Evolutionary conservation across 2,329 filamentous ascomycete genomes (phyloP).

Genomic region (Pseudogymnoascus sp.): DNA sequence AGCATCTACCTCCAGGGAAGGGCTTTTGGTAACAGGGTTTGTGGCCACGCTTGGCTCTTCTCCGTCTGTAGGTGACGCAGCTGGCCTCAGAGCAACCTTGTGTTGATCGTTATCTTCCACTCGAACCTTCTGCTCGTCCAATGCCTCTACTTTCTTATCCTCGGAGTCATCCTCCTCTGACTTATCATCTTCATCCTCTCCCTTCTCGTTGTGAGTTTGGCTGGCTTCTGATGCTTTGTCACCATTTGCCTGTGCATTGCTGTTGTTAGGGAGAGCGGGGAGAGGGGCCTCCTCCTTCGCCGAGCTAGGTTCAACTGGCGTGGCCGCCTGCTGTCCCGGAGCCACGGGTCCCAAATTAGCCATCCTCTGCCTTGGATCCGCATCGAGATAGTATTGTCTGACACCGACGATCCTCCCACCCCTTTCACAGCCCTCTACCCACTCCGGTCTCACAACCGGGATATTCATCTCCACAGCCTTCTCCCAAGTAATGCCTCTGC

Average conservation of each 20-base stretch:
- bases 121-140: slow-evolving; percentile 49
- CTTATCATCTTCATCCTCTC: slow-evolving; percentile 20
- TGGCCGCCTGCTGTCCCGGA: slow-evolving; percentile 12
- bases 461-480: slow-evolving; percentile 97
- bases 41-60: slow-evolving; percentile 20
- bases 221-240: slow-evolving; percentile 17
- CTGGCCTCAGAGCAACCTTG: slow-evolving; percentile 44
- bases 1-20: slow-evolving; percentile 9
- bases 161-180: slow-evolving; percentile 19
- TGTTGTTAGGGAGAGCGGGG: slow-evolving; percentile 18
- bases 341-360: slow-evolving; percentile 16
- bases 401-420: slow-evolving; percentile 90
- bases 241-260: slow-evolving; percentile 20
- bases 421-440: slow-evolving; percentile 93
- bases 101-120: slow-evolving; percentile 49
- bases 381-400: slow-evolving; percentile 91
- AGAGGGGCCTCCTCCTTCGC: slow-evolving; percentile 16
- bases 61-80: slow-evolving; percentile 23
- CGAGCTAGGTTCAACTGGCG: slow-evolving; percentile 15
- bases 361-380: slow-evolving; percentile 43
- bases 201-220: slow-evolving; percentile 12
- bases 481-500: slow-evolving; percentile 83
- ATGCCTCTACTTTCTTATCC: slow-evolving; percentile 26
- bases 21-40: not conserved
- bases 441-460: slow-evolving; percentile 91